Base-by-base conservation (phyloP, 768 basidiomycete genomes). In the Russula lepida region DNA sequence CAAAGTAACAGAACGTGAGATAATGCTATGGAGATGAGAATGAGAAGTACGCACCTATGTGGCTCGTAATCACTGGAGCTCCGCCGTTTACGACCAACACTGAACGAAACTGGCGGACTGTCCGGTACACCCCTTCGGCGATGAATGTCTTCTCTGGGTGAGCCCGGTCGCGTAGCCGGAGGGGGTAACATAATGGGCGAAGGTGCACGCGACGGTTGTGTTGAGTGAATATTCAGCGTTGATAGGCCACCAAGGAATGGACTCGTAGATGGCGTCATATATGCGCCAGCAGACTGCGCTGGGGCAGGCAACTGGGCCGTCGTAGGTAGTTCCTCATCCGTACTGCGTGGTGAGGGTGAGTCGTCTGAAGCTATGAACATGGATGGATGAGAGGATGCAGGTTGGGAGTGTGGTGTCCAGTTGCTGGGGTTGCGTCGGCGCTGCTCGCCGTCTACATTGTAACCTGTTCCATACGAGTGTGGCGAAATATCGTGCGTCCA, bases 191-290 rank as follows among this genome's bases (percentile, higher is more conserved):
- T 74, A 58, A 88, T 81, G 7, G 89, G 86, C 3, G 85, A 86
- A 0, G 89, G 85, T 0, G 85, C 88, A 49, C 88, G 81, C 12
- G 84, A 86, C 0, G 84, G 82, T 54, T 81, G 80, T 3, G 85
- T 75, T 1, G 84, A 86, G 68, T 89, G 86, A 47, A 91, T 81
- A 67, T 89, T 85, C 60, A 92, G 79, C 6, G 85, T 85, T 56
- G 86, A 80, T 65, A 92, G 73, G 2, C 88, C 87, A 0, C 85
- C 89, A 23, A 92, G 80, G 78, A 92, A 90, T 0, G 89, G 89
- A 61, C 85, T 88, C 1, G 88, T 85, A 21, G 84, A 85, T 1
- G 89, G 89, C 0, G 89, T 89, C 53, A 67, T 68, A 66, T 71
- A 71, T 23, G 71, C 56, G 65, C 54, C 57, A 69, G 67, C 35